These are phyloP conservation scores for Aphanomyces euteiches DNA, from an alignment of 352 stramenopile species.

Conservation along the genomic window DNA sequence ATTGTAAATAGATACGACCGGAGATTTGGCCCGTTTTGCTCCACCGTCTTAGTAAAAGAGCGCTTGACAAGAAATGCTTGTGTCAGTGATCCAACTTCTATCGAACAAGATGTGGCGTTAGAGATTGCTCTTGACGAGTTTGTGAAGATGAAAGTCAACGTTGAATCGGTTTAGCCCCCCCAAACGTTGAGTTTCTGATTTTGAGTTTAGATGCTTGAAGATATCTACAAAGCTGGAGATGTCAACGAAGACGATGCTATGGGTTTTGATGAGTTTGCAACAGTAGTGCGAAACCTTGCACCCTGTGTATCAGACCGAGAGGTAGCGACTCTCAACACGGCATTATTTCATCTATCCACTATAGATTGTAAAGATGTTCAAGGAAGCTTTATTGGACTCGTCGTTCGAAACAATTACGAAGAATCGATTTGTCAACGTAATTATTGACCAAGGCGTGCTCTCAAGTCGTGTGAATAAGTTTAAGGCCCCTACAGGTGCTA, in stretches of 20 bases:
- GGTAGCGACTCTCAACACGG: constrained; percentile 46
- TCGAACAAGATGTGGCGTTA: constrained; percentile 58
- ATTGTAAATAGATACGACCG: constrained; percentile 31
- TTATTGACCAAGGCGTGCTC: constrained; percentile 31
- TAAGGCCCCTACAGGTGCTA: constrained; percentile 12
- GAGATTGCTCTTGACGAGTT: constrained; percentile 63
- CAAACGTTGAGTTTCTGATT: neutral
- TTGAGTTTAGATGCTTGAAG: constrained; percentile 54
- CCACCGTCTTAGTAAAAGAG: constrained; percentile 43
- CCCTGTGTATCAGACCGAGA: constrained; percentile 49
- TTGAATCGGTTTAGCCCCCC: constrained; percentile 36
- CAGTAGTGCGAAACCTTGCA: constrained; percentile 54
- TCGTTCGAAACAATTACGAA: constrained; percentile 17
- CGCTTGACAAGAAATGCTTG: constrained; percentile 43
- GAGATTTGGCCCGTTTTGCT: constrained; percentile 62
- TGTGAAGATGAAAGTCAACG: constrained; percentile 40
- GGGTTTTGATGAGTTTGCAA: constrained; percentile 71
- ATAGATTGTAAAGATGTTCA: constrained; percentile 41
- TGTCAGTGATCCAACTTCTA: constrained; percentile 51
- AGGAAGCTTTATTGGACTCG: constrained; percentile 11
- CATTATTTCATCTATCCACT: constrained; percentile 58
- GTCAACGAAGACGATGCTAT: constrained; percentile 63
- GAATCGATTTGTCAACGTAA: constrained; percentile 30
- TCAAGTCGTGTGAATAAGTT: constrained; percentile 34
- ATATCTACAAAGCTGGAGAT: constrained; percentile 64